Evolutionary conservation across 139 green algal species (phyloP), one percentile per base, ranked within the genome.

Genomic region (Zygnema cylindricum): DNA sequence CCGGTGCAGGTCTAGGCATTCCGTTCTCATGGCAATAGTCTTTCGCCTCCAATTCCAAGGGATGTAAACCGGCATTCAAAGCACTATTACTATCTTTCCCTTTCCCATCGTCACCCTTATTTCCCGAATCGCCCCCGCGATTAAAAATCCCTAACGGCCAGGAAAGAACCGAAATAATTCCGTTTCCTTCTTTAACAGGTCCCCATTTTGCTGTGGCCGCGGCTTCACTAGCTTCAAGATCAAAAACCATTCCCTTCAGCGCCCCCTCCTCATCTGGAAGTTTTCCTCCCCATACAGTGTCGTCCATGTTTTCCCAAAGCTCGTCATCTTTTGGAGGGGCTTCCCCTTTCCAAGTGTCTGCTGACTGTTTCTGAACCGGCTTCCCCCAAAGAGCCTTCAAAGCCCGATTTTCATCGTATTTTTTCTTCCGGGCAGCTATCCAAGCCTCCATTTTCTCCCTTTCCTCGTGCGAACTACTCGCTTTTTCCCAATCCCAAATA

Each of bases 401-500:
- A 25, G 76, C 76, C 0, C 78, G 41, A 30, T 88, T 40, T 78
- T 89, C 77, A 33, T 86, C 85, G 35, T 76, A 41, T 38, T 78
- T 43, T 78, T 89, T 25, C 25, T 43, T 76, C 82, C 86, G 49
- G 38, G 39, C 40, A 32, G 54, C 81, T 0, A 49, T 82, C 81
- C 81, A 91, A 39, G 79, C 54, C 82, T 73, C 86, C 86, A 91
- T 91, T 54, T 90, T 89, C 71, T 91, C 86, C 2, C 41, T 16
- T 79, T 91, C 86, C 55, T 85, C 21, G 57, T 82, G 87, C 38
- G 30, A 25, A n/a, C 69, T 91, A 54, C 82, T 91, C 39, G 86
- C 86, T 43, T 85, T 87, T 54, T 91, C 86, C 86, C 86, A 91
- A 22, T 91, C 86, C 86, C 86, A 91, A 40, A 91, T 79, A 23